Percentiles rank a stretch among this genome's conserved stretches.
phyloP scores from a whole-genome alignment of 2,329 filamentous ascomycete genomes.

The Ascosphaera apis region DNA sequence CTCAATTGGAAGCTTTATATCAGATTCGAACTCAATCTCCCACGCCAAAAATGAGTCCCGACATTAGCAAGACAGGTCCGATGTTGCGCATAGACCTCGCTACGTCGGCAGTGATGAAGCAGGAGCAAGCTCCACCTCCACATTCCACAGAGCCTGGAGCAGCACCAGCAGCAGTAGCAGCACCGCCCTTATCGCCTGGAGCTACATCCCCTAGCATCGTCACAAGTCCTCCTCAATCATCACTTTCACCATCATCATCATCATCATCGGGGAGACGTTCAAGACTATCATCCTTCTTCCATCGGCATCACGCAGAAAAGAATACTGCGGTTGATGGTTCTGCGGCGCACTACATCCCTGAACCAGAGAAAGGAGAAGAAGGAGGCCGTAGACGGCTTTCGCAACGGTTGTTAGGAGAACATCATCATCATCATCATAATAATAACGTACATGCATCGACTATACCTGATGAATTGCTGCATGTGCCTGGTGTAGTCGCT shows the following conservation, averaged over 20 bases:
- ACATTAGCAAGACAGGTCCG: background rate
- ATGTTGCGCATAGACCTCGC: background rate
- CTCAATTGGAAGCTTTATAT: too few relatives aligned
- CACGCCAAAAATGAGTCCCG: background rate
- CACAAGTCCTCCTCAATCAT: too few relatives aligned
- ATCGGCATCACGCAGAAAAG: background rate
- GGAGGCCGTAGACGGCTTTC: background rate
- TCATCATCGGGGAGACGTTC: background rate
- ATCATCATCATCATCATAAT: background rate
- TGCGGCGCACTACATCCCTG: background rate
- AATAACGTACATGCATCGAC: background rate
- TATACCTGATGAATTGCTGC: background rate
- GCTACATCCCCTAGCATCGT: too few relatives aligned
- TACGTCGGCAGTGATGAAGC: background rate
- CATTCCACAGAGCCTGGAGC: conserved; percentile 5
- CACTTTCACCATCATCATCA: too few relatives aligned
- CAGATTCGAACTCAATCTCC: background rate
- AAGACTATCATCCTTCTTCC: background rate
- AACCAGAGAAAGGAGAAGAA: background rate
- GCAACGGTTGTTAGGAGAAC: background rate
- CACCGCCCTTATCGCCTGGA: too few relatives aligned
- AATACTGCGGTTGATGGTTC: background rate
- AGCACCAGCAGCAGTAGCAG: conserved; percentile 4
- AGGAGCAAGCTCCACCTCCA: background rate
- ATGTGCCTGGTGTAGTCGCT: background rate